A percentile compares a stretch with the other conserved stretches of the same genome.
Evolutionary conservation across 2,329 filamentous ascomycete species (phyloP).

Genomic region (Orbilia ellipsospora): DNA sequence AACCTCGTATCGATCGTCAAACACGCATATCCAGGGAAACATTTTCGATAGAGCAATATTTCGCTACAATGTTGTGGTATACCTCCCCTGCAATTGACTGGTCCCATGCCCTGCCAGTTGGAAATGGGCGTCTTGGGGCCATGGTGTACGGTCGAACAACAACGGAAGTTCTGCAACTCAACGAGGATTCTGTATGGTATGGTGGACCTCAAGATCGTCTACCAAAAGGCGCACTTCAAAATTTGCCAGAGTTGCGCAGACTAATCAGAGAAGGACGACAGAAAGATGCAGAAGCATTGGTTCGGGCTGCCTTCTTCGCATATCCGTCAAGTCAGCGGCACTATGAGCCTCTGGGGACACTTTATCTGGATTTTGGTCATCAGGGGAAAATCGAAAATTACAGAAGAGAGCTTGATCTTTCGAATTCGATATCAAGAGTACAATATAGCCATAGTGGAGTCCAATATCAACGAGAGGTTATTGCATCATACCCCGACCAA

Average conservation of each 20-base stretch:
- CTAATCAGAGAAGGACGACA: slow-evolving; percentile 64
- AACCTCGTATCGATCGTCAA: no score
- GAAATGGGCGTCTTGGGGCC: slow-evolving; percentile 66
- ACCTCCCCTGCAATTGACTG: slow-evolving; percentile 60
- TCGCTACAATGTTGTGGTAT: slow-evolving; percentile 45
- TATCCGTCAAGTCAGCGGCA: slow-evolving; percentile 65
- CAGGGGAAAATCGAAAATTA: slow-evolving; percentile 60
- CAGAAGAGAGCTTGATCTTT: slow-evolving; percentile 63
- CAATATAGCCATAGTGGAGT: slow-evolving; percentile 62
- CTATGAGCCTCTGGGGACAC: slow-evolving; percentile 65
- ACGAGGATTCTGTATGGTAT: slow-evolving; percentile 67
- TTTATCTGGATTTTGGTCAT: slow-evolving; percentile 64
- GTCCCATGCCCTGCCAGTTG: slow-evolving; percentile 65
- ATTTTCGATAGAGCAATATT: slow-evolving; percentile 5
- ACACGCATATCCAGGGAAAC: no score
- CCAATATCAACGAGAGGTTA: slow-evolving; percentile 61
- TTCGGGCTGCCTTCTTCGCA: slow-evolving; percentile 64
- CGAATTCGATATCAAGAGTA: slow-evolving; percentile 61
- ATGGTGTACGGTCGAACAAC: slow-evolving; percentile 66
- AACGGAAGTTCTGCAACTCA: slow-evolving; percentile 65
- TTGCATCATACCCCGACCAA: slow-evolving; percentile 64
- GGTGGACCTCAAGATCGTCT: slow-evolving; percentile 65
- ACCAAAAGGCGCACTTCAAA: slow-evolving; percentile 62
- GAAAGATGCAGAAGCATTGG: slow-evolving; percentile 63
- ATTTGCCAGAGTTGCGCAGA: slow-evolving; percentile 63